Evolutionary conservation across 2,329 filamentous ascomycete species (phyloP).

Genomic region (Cyphellophora attinorum): DNA sequence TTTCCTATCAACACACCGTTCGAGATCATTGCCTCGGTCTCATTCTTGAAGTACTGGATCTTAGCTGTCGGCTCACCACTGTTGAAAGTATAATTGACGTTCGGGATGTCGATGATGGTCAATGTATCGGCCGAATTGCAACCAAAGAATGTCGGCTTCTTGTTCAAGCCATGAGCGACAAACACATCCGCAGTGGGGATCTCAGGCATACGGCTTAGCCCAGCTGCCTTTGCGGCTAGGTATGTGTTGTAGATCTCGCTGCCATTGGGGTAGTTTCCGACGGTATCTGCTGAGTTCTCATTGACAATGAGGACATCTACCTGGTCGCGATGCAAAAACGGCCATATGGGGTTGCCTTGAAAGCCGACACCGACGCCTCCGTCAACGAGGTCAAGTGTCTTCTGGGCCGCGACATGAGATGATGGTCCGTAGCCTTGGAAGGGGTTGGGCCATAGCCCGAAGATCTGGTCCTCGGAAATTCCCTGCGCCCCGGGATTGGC

Average conservation of each 20-base stretch:
- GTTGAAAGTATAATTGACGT: conserved; percentile 16
- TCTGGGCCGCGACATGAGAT: conserved; percentile 25
- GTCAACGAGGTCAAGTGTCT: conserved; percentile 39
- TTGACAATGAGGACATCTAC: conserved; percentile 57
- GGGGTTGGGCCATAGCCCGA: conserved; percentile 53
- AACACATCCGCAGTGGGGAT: conserved; percentile 50
- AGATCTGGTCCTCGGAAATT: conserved; percentile 25
- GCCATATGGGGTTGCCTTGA: conserved; percentile 46
- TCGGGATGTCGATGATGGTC: conserved; percentile 35
- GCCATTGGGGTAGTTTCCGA: conserved; percentile 51
- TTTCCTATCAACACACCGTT: conserved; percentile 15
- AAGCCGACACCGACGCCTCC: conserved; percentile 35
- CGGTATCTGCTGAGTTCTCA: conserved; percentile 55
- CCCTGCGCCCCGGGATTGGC: conserved; percentile 19
- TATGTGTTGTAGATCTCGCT: conserved; percentile 50
- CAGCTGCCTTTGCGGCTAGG: conserved; percentile 37
- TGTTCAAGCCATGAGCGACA: conserved; percentile 49
- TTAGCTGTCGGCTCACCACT: conserved; percentile 7
- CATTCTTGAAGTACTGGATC: conserved; percentile 5
- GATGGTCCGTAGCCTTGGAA: conserved; percentile 43
- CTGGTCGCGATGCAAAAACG: conserved; percentile 39
- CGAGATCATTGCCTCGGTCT: conserved; percentile 13
- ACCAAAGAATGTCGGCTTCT: conserved; percentile 54
- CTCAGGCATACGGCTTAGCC: conserved; percentile 48
- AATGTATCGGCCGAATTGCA: conserved; percentile 34